phyloP scores from a whole-genome alignment of 2,329 filamentous ascomycete genomes.

The Onygena corvina region DNA sequence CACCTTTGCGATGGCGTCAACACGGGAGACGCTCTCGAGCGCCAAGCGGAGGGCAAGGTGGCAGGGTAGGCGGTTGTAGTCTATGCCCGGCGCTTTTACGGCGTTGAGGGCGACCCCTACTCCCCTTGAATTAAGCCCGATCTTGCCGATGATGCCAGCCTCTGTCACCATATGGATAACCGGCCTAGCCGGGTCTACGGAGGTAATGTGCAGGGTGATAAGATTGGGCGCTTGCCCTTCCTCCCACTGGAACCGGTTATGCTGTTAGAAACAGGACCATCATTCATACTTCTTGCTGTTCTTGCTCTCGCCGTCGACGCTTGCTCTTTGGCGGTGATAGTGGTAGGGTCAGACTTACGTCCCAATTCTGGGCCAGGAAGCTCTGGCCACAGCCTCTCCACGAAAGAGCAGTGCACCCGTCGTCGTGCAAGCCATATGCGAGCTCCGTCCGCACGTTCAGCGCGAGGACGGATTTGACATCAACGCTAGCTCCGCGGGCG shows the following conservation, averaged over 20 bases:
- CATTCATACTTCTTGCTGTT: background rate
- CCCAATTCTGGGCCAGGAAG: conserved; percentile 47
- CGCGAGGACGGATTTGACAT: conserved; percentile 44
- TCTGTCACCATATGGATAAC: conserved; percentile 46
- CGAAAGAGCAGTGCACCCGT: conserved; percentile 46
- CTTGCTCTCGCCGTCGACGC: no score
- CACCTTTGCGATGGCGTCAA: conserved; percentile 36
- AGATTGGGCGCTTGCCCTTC: conserved; percentile 39
- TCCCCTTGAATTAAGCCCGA: conserved; percentile 43
- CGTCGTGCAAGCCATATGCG: conserved; percentile 44
- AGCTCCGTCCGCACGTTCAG: conserved; percentile 51
- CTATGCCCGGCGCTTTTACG: conserved; percentile 41
- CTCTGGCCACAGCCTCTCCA: conserved; percentile 34
- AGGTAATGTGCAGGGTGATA: conserved; percentile 36
- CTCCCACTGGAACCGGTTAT: conserved; percentile 31
- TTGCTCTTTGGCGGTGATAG: background rate
- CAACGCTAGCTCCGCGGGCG: conserved; percentile 39
- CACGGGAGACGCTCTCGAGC: conserved; percentile 37
- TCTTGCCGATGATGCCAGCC: conserved; percentile 47
- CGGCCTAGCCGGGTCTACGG: conserved; percentile 27
- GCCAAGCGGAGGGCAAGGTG: conserved; percentile 44
- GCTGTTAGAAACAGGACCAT: conserved; percentile 3
- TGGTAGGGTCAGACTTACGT: conserved; percentile 22
- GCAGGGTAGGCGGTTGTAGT: conserved; percentile 38
- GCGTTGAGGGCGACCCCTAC: conserved; percentile 48